Conservation (phyloP, 257 asterid genomes). For the Plantago major region DNA sequence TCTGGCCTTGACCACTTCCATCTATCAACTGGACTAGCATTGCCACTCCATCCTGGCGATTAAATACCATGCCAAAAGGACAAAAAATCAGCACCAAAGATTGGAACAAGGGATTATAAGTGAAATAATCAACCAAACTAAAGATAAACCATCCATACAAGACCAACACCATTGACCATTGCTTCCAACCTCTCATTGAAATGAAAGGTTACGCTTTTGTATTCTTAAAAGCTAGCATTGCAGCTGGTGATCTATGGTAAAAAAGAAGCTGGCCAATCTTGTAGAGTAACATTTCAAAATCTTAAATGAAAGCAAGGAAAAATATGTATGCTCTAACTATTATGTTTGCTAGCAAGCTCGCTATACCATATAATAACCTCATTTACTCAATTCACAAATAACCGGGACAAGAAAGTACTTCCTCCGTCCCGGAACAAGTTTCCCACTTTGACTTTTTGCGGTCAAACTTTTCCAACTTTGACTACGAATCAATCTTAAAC, state of each 20-base stretch:
- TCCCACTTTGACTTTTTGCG: too few species aligned
- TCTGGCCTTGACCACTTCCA: conserved; percentile 96
- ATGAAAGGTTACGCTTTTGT: not conserved
- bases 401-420: not conserved
- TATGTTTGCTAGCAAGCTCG: too few species aligned
- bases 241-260: not conserved
- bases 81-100: conserved; percentile 8
- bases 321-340: not conserved
- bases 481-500: too few species aligned
- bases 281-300: not conserved
- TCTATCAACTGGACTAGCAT: conserved; percentile 39
- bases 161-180: conserved; percentile 7
- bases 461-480: too few species aligned
- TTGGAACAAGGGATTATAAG: not conserved
- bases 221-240: not conserved
- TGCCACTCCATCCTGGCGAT: conserved; percentile 42
- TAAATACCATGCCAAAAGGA: conserved; percentile 13
- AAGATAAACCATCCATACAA: not conserved
- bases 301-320: not conserved
- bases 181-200: not conserved
- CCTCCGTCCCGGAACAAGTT: too few species aligned
- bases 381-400: not conserved
- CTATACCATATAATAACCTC: not conserved
- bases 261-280: not conserved
- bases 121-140: not conserved